Evolutionary conservation across 164 flowering plant species (phyloP).

Genomic region (Magnolia sinica): DNA sequence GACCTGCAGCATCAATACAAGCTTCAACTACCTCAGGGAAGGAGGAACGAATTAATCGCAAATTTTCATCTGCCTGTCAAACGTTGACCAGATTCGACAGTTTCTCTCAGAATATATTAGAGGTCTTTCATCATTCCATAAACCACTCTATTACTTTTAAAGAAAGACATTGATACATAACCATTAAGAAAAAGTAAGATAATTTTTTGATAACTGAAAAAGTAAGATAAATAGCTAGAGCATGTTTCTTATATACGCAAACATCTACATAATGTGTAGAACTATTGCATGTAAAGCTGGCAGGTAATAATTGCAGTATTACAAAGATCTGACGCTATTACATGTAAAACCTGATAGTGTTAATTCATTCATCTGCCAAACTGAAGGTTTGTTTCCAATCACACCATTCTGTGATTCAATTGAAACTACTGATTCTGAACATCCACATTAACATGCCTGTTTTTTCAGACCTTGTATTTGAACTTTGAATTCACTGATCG

Average conservation of each 20-base stretch:
- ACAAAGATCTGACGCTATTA: too few species aligned
- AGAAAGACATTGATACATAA: too few species aligned
- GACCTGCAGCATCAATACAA: slow-evolving; percentile 96
- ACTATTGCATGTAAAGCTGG: too few species aligned
- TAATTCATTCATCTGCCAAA: not conserved
- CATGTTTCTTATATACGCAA: too few species aligned
- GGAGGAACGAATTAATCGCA: slow-evolving; percentile 78
- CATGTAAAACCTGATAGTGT: not conserved
- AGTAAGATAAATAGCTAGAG: too few species aligned
- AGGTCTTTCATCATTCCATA: not conserved
- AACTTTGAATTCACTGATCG: not conserved
- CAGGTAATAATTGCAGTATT: too few species aligned
- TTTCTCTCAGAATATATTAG: not conserved
- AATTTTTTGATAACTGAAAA: too few species aligned
- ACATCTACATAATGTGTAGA: too few species aligned
- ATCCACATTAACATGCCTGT: not conserved
- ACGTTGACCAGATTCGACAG: slow-evolving; percentile 4
- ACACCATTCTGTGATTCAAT: not conserved
- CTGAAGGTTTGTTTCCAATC: not conserved
- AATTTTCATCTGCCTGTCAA: slow-evolving; percentile 93
- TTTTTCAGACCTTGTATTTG: not conserved
- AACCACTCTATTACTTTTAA: too few species aligned
- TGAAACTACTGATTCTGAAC: not conserved
- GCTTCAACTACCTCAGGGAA: slow-evolving; percentile 94
- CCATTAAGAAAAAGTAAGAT: too few species aligned